A percentile compares a stretch with the other conserved stretches of the same genome.
These are phyloP conservation scores for Ophiocordyceps camponoti-saundersi DNA, from an alignment of 2,329 filamentous ascomycete species.

Conservation along the genomic window DNA sequence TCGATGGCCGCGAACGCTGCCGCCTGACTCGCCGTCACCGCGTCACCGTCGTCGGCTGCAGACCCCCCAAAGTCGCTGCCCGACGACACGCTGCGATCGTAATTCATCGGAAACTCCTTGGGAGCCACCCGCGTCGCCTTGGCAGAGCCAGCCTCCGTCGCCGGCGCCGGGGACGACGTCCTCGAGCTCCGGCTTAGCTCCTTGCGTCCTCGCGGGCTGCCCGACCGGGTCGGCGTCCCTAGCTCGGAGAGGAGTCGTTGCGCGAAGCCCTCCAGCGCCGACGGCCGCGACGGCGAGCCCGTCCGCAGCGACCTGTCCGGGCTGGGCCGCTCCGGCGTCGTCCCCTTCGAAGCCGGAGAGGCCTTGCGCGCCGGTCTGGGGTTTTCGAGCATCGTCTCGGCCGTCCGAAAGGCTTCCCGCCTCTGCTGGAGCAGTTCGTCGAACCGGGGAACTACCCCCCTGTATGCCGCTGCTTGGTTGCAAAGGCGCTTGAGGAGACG, in stretches of 20 bases:
- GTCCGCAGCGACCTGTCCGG: slow-evolving; percentile 26
- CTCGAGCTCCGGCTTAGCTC: slow-evolving; percentile 19
- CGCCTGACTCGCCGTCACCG: slow-evolving; percentile 28
- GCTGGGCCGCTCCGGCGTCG: slow-evolving; percentile 23
- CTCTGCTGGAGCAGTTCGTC: slow-evolving; percentile 52
- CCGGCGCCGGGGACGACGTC: slow-evolving; percentile 10
- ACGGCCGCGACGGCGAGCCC: slow-evolving; percentile 34
- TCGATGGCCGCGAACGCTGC: slow-evolving; percentile 48
- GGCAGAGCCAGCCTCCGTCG: slow-evolving; percentile 11
- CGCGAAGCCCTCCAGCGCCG: slow-evolving; percentile 41
- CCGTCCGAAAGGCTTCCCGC: slow-evolving; percentile 45
- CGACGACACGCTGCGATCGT: slow-evolving; percentile 10
- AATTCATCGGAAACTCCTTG: too few species aligned
- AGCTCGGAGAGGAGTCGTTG: slow-evolving; percentile 45
- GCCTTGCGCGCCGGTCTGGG: slow-evolving; percentile 12
- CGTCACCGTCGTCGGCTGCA: slow-evolving; percentile 12
- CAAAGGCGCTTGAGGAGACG: slow-evolving; percentile 40
- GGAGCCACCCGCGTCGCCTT: slow-evolving; percentile 13
- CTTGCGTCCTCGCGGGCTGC: slow-evolving; percentile 32
- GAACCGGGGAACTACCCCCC: slow-evolving; percentile 50
- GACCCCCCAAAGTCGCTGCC: slow-evolving; percentile 1
- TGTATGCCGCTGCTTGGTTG: slow-evolving; percentile 45
- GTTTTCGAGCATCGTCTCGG: slow-evolving; percentile 28
- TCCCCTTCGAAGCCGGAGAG: slow-evolving; percentile 12
- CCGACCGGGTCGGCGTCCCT: slow-evolving; percentile 32